Base-by-base conservation (phyloP, 129 eudicot genomes). In the Centaurea solstitialis region DNA sequence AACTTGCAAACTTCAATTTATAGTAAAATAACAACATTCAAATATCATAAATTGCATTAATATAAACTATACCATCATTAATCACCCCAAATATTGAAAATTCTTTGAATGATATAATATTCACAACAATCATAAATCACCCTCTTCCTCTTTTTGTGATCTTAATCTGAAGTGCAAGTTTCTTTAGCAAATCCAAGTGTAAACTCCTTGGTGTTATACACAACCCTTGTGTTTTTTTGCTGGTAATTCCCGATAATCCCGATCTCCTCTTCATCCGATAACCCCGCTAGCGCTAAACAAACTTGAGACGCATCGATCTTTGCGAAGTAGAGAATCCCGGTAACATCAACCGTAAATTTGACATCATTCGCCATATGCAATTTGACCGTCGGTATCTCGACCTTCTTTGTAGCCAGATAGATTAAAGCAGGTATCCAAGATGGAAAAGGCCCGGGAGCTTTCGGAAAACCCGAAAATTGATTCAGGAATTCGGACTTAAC, bases 231-330 rank as follows among this genome's bases (percentile, higher is more conserved):
- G 65, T 93, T 95, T 80, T 88, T 91, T 72, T 95, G 99, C 92
- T 95, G 99, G 64, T 83, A 92, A 84, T 95, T 95, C 82, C 99
- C 99, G n/a, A 95, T 89, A 68, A 95, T 95, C 18, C 94, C 90
- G 65, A 92, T 81, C 68, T 87, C 93, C 45, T 83, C 89, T 73
- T 93, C 97, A 39, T 87, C 91, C 9, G 82, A 57, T 37, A 92
- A 90, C 39, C 97, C 87, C 5, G 98, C 98, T 9, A 95, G 73
- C 6, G 99, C 99, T 85, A 95, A 85, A 79, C 99, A 95, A 75
- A 85, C 97, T 85, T 95, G 99, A 66, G 98, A 91, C 7, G 91
- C 97, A 64, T 93, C 97, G 0, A 85, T 47, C 73, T 88, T 95
- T 8, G 87, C 97, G 72, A 90, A 89, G 68, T 95, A 95, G 24